Conservation (phyloP, 2,329 filamentous ascomycete genomes). For the Aspergillus sp. region DNA sequence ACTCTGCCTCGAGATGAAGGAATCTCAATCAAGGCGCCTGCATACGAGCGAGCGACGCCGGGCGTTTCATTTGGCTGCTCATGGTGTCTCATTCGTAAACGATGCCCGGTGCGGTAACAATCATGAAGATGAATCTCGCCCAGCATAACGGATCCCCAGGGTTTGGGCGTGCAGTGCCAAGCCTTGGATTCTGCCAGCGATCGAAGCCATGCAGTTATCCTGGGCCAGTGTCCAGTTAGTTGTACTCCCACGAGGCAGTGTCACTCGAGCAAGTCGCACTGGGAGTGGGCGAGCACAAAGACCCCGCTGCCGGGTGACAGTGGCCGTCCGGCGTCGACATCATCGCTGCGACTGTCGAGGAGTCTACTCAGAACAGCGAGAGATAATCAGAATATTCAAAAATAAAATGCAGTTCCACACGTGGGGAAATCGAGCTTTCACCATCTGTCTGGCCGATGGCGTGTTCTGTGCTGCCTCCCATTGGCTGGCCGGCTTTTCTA, state of each 20-base stretch:
- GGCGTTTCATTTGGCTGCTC: no score
- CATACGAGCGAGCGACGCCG: neutral
- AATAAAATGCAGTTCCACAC: conserved; percentile 13
- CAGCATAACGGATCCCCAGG: no score
- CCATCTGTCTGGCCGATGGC: conserved; percentile 34
- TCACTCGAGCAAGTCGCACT: no score
- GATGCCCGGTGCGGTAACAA: no score
- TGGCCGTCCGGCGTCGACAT: no score
- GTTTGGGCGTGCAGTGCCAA: neutral
- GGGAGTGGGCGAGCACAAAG: no score
- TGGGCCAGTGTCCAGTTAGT: no score
- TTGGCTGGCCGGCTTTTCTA: conserved; percentile 18
- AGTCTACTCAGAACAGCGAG: no score
- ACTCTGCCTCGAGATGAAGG: neutral
- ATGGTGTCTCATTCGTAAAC: neutral
- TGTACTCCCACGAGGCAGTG: no score
- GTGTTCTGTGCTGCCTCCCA: conserved; percentile 26
- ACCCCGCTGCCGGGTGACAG: no score
- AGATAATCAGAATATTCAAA: neutral
- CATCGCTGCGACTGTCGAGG: no score
- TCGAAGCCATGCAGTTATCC: neutral
- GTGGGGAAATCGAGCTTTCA: conserved; percentile 25
- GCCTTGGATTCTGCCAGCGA: neutral
- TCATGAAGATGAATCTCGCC: no score
- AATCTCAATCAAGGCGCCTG: neutral